Percentiles rank a stretch among this genome's conserved stretches.
Evolutionary conservation across 202 grass and related monocot species (phyloP).

Genomic region (Setaria italica): DNA sequence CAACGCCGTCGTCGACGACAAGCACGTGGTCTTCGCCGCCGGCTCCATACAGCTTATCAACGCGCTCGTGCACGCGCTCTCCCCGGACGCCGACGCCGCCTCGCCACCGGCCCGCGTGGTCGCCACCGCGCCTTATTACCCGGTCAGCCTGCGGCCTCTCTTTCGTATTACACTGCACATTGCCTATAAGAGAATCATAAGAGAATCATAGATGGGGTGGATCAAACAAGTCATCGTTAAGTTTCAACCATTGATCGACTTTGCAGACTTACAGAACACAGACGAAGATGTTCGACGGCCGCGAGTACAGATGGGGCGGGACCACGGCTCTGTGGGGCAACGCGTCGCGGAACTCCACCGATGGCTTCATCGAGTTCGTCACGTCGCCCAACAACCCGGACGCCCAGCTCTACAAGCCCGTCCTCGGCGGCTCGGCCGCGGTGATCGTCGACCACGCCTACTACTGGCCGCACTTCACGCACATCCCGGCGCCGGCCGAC

Average conservation of each 20-base stretch:
- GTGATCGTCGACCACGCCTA: conserved; percentile 77
- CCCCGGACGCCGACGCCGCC: conserved; percentile 41
- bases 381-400: conserved; percentile 94
- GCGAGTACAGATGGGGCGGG: conserved; percentile 68
- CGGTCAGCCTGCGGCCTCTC: conserved; percentile 20
- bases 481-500: conserved; percentile 62
- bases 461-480: conserved; percentile 84
- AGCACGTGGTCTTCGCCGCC: conserved; percentile 56
- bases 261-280: conserved; percentile 52
- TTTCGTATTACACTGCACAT: neutral
- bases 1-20: conserved; percentile 67
- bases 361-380: conserved; percentile 75
- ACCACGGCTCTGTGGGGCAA: conserved; percentile 43
- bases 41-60: conserved; percentile 72
- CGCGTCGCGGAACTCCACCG: conserved; percentile 33
- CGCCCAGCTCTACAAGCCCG: conserved; percentile 35
- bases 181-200: no score
- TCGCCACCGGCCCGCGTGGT: conserved; percentile 59
- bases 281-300: conserved; percentile 57
- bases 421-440: conserved; percentile 48
- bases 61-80: conserved; percentile 73
- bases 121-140: conserved; percentile 65
- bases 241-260: no score
- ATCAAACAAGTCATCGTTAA: no score
- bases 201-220: no score